Conservation (phyloP, 2,329 filamentous ascomycete genomes). For the Ophiostoma sp. region DNA sequence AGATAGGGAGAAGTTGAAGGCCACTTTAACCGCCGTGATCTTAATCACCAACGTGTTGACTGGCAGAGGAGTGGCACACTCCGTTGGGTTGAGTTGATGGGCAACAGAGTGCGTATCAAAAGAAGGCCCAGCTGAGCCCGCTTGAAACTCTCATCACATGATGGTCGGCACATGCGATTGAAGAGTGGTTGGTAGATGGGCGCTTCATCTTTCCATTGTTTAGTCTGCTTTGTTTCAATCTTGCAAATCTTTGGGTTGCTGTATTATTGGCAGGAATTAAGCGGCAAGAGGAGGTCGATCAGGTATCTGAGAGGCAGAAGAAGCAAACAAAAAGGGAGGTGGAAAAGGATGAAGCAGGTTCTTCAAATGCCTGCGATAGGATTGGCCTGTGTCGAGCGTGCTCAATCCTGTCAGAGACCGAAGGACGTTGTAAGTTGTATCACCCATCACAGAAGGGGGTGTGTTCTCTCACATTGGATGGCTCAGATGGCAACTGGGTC, state of each 20-base stretch:
- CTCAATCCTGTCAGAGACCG: background rate
- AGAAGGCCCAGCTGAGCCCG: background rate
- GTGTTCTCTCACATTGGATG: background rate
- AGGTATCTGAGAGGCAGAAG: background rate
- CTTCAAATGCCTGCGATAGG: background rate
- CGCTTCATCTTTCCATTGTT: background rate
- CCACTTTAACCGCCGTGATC: background rate
- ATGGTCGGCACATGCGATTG: conserved; percentile 8
- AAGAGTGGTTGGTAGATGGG: background rate
- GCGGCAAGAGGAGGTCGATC: background rate
- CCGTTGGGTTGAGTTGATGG: background rate
- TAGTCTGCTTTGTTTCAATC: background rate
- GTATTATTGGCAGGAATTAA: background rate
- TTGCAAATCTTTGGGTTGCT: background rate
- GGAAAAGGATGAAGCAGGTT: background rate
- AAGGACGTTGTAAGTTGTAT: background rate
- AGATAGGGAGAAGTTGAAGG: background rate
- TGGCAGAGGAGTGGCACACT: background rate
- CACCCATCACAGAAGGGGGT: background rate
- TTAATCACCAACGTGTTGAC: background rate
- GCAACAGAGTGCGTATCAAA: background rate
- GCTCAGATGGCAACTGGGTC: background rate
- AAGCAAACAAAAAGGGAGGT: background rate
- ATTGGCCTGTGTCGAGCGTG: background rate
- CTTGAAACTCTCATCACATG: conserved; percentile 7